These are phyloP conservation scores for Russula olivacea DNA, from an alignment of 768 basidiomycete genomes.

Conservation along the genomic window DNA sequence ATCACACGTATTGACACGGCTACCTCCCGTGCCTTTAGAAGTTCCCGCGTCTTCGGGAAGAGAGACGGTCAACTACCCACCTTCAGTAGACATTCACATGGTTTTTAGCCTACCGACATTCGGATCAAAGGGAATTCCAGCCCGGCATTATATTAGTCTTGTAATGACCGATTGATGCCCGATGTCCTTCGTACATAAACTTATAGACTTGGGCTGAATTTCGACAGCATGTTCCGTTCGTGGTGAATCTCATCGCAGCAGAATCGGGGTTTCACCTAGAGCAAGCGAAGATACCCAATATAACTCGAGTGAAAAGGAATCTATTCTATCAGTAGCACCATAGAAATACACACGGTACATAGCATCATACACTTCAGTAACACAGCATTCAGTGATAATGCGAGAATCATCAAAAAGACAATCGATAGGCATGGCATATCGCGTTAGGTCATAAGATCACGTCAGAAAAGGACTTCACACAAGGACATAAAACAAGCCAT, in stretches of 20 bases:
- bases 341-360: background rate
- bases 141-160: too few relatives aligned
- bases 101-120: too few relatives aligned
- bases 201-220: too few relatives aligned
- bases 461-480: background rate
- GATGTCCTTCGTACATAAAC: too few relatives aligned
- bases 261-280: background rate
- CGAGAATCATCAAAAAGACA: background rate
- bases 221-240: background rate
- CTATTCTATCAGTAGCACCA: background rate
- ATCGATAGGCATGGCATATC: background rate
- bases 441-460: conserved; percentile 14
- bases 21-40: too few relatives aligned
- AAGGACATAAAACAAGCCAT: background rate
- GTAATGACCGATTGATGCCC: too few relatives aligned
- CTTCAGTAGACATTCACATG: too few relatives aligned
- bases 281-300: background rate
- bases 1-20: too few relatives aligned
- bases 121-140: too few relatives aligned
- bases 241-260: background rate
- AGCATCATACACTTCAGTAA: background rate
- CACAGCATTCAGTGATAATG: background rate
- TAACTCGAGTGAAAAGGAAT: too few relatives aligned
- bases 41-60: too few relatives aligned
- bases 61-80: too few relatives aligned